phyloP scores from a whole-genome alignment of 164 flowering plant genomes.

The Vitis riparia region DNA sequence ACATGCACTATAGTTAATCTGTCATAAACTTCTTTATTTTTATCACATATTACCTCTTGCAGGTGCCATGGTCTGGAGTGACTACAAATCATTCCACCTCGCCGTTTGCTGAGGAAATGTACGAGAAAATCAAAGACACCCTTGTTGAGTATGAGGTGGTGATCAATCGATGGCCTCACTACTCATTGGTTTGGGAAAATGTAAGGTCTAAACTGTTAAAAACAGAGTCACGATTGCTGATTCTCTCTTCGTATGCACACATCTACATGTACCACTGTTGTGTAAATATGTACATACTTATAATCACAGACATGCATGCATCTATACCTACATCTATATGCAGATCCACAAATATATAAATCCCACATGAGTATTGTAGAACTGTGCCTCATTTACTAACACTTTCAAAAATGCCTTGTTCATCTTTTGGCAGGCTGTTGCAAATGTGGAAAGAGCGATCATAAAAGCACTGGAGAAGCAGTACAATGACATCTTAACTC shows the following conservation, averaged over 20 bases:
- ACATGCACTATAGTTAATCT: too few species aligned
- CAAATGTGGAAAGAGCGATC: slow-evolving; percentile 77
- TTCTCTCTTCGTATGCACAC: too few species aligned
- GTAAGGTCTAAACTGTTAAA: slow-evolving; percentile 41
- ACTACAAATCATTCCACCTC: slow-evolving; percentile 77
- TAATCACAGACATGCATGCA: too few species aligned
- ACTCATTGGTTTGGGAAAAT: slow-evolving; percentile 68
- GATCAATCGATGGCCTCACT: slow-evolving; percentile 86
- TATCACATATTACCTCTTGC: slow-evolving; percentile 9
- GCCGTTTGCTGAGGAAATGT: slow-evolving; percentile 89
- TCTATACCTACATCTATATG: too few species aligned
- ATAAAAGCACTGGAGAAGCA: slow-evolving; percentile 86
- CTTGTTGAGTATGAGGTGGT: slow-evolving; percentile 78
- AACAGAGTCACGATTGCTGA: too few species aligned
- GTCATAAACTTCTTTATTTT: neutral
- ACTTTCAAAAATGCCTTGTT: slow-evolving; percentile 2
- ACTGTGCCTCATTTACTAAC: slow-evolving; percentile 7
- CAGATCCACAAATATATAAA: too few species aligned
- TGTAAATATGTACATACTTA: too few species aligned
- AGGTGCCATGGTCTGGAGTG: slow-evolving; percentile 82
- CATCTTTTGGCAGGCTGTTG: slow-evolving; percentile 58
- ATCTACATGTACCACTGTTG: too few species aligned
- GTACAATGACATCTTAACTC: slow-evolving; percentile 75
- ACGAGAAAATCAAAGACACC: slow-evolving; percentile 57
- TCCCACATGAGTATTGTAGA: neutral